These are phyloP conservation scores for Epichloe festucae DNA, from an alignment of 2,329 filamentous ascomycete genomes.

Conservation along the genomic window DNA sequence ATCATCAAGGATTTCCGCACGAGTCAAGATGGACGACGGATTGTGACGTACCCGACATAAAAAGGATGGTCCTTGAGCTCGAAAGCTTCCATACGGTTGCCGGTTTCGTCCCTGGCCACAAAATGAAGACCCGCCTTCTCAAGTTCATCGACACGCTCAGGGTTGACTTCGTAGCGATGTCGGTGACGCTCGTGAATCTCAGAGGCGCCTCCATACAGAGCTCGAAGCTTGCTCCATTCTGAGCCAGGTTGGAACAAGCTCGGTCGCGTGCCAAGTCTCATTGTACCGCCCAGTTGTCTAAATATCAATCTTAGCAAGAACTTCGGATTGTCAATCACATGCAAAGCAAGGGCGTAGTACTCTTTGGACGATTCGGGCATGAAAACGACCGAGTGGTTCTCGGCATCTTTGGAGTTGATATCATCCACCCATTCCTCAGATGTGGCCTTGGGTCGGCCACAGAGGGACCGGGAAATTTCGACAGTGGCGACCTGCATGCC, in stretches of 20 bases:
- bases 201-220: slow-evolving; percentile 51
- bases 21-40: background rate
- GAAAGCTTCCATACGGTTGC: slow-evolving; percentile 69
- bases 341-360: slow-evolving; percentile 10
- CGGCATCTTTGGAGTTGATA: slow-evolving; percentile 27
- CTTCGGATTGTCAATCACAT: background rate
- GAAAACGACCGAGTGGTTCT: slow-evolving; percentile 65
- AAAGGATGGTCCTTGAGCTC: slow-evolving; percentile 75
- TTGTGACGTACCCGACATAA: slow-evolving; percentile 40
- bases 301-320: background rate
- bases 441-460: slow-evolving; percentile 43
- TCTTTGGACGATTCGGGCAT: slow-evolving; percentile 63
- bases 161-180: slow-evolving; percentile 87
- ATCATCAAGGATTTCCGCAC: background rate
- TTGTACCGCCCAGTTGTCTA: slow-evolving; percentile 61
- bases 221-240: slow-evolving; percentile 67
- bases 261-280: slow-evolving; percentile 67
- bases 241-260: slow-evolving; percentile 63
- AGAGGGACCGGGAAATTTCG: slow-evolving; percentile 70
- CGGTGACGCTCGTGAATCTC: slow-evolving; percentile 63
- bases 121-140: slow-evolving; percentile 58
- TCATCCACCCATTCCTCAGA: slow-evolving; percentile 39
- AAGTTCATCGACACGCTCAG: slow-evolving; percentile 56
- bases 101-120: slow-evolving; percentile 66
- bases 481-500: slow-evolving; percentile 91